Evolutionary conservation across 129 eudicot genomes (phyloP), one percentile per base, ranked within the genome.

Genomic region (Silybum marianum): DNA sequence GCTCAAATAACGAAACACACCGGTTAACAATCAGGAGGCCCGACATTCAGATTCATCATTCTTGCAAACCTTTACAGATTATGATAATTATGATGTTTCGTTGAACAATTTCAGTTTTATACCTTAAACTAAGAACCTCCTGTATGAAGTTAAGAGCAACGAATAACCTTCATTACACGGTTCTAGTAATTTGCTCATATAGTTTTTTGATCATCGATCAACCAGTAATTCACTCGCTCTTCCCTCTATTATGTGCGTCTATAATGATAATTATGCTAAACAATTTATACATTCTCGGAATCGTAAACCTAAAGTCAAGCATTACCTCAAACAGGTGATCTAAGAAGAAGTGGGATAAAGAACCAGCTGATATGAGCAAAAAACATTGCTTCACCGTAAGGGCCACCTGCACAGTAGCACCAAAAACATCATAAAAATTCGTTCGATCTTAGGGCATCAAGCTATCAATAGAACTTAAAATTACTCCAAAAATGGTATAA

Each of bases 251-350:
- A 1, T 54, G n/a, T 54, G 22, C 63, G 0, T 9, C 69, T 62
- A 62, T 10, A 3, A 73, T 11, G 44, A 28, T 26, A 58, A 6
- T 30, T n/a, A 9, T 71, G 72, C 71, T 54, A 51, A 65, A 72
- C 21, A 69, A 13, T 25, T 10, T 80, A 32, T 21, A 24, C 62
- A 71, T 70, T 19, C 36, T 80, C 25, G 0, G 4, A 66, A 66
- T 9, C n/a, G 48, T 44, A 69, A 38, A 63, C 62, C 24, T 75
- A 7, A 62, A n/a, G 22, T 42, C 24, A 25, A 26, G 62, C 25
- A 69, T 68, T 89, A 95, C 99, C 99, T 95, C 99, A 92, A 95
- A 95, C 88, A 95, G 82, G 83, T 95, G 97, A 81, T 95, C 99
- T 62, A 95, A 76, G 87, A 95, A 95, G 83, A 95, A 95, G 80